These are phyloP conservation scores for Globisporangium canariense DNA, from an alignment of 352 stramenopile genomes.

Conservation along the genomic window DNA sequence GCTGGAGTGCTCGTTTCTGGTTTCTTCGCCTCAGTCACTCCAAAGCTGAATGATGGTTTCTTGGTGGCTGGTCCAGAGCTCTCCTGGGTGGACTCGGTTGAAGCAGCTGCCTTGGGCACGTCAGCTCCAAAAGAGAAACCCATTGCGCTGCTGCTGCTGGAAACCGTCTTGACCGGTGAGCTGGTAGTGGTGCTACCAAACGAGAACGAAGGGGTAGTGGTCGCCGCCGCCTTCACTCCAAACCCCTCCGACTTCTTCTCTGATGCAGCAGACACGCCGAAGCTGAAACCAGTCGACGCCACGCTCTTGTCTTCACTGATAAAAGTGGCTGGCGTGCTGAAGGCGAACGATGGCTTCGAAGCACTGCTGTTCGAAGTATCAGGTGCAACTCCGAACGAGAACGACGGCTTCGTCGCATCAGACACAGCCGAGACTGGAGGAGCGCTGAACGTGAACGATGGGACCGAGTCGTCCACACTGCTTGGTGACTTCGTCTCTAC, in stretches of 20 bases:
- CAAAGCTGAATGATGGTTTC: conserved; percentile 22
- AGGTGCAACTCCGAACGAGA: conserved; percentile 20
- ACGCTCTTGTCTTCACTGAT: conserved; percentile 4
- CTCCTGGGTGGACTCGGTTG: conserved; percentile 2
- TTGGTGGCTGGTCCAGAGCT: conserved; percentile 11
- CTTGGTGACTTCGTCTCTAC: conserved; percentile 2
- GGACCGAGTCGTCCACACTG: conserved; percentile 24
- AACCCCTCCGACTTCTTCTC: conserved; percentile 12
- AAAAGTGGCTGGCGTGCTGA: conserved; percentile 6
- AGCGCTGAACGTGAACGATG: conserved; percentile 54
- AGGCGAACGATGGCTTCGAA: conserved; percentile 26
- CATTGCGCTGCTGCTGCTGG: neutral
- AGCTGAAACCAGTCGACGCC: conserved; percentile 28
- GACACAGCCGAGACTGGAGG: conserved; percentile 21
- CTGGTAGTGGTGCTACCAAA: conserved; percentile 11
- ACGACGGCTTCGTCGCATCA: conserved; percentile 19
- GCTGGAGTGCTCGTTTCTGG: conserved; percentile 21
- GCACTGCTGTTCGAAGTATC: neutral
- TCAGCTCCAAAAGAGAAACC: conserved; percentile 16
- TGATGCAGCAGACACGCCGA: conserved; percentile 14
- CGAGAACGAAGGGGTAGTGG: conserved; percentile 15
- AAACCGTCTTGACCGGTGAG: neutral
- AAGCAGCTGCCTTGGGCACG: neutral
- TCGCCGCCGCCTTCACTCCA: neutral
- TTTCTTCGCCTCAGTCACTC: conserved; percentile 14